Conservation (phyloP, 2,329 filamentous ascomycete species). For the Clonostachys rhizophaga region DNA sequence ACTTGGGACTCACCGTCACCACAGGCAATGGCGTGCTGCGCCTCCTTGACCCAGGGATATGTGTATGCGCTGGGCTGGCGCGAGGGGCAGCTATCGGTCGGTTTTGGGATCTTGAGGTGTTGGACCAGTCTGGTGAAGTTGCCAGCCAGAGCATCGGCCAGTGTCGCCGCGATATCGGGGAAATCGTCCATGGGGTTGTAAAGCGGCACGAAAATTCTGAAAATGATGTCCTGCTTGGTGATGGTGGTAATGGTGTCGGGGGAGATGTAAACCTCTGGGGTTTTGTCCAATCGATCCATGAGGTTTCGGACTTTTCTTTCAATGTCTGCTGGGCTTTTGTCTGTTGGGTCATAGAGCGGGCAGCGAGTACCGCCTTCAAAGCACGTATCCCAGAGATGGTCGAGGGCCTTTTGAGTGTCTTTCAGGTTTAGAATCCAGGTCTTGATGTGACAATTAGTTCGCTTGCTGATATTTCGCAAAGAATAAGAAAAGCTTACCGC, state of each 20-base stretch:
- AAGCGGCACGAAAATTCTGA: slow-evolving; percentile 7
- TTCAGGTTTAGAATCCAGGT: slow-evolving; percentile 27
- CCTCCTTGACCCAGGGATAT: slow-evolving; percentile 9
- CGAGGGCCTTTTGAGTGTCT: slow-evolving; percentile 27
- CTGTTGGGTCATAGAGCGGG: slow-evolving; percentile 12
- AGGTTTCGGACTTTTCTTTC: slow-evolving; percentile 20
- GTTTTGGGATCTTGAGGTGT: neutral
- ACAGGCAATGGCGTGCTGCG: slow-evolving; percentile 21
- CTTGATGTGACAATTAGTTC: slow-evolving; percentile 5
- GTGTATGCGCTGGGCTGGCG: neutral
- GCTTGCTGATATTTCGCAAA: neutral
- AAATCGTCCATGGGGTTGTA: slow-evolving; percentile 1
- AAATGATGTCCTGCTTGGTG: slow-evolving; percentile 18
- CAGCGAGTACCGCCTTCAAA: slow-evolving; percentile 20
- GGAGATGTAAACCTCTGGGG: slow-evolving; percentile 6
- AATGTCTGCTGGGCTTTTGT: slow-evolving; percentile 15
- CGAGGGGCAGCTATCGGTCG: neutral
- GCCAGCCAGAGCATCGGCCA: slow-evolving; percentile 9
- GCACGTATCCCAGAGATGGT: slow-evolving; percentile 27
- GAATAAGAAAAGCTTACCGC: slow-evolving; percentile 14
- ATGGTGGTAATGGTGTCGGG: slow-evolving; percentile 19
- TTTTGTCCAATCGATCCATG: slow-evolving; percentile 15
- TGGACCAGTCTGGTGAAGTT: neutral
- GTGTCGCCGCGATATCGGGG: neutral
- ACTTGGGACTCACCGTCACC: slow-evolving; percentile 22